Percentiles rank a stretch among this genome's conserved stretches.
phyloP scores from a whole-genome alignment of 2,329 filamentous ascomycete species.

The Penicillium paneum region DNA sequence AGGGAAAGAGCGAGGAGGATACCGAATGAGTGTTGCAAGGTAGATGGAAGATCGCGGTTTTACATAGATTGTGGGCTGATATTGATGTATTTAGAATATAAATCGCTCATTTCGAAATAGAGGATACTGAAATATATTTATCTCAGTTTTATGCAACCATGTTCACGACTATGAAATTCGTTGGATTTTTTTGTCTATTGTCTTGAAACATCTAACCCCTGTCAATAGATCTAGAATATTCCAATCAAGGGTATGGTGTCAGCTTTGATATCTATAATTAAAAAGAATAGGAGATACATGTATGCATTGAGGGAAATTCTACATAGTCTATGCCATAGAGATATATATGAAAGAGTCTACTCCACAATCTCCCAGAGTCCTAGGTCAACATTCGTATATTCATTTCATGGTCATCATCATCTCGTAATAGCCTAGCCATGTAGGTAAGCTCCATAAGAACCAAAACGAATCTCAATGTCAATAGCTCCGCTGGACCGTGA shows the following conservation, averaged over 20 bases:
- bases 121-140: neutral
- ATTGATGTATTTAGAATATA: neutral
- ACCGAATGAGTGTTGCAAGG: neutral
- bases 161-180: too few relatives aligned
- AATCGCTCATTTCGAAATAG: neutral
- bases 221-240: neutral
- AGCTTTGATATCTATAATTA: neutral
- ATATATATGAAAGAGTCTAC: neutral
- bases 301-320: neutral
- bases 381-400: neutral
- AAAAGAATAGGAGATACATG: neutral
- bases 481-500: slow-evolving; percentile 13
- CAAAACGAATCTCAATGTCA: neutral
- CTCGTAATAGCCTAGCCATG: neutral
- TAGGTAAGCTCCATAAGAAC: too few relatives aligned
- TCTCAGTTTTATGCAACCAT: too few relatives aligned
- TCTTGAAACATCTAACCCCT: too few relatives aligned
- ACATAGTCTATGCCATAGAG: too few relatives aligned
- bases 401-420: neutral
- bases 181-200: neutral
- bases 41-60: too few relatives aligned
- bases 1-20: slow-evolving; percentile 35
- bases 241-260: neutral
- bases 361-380: too few relatives aligned
- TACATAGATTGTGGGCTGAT: neutral